Evolutionary conservation across 176 grass and related monocot species (phyloP), one percentile per base, ranked within the genome.

Genomic region (Oryza punctata): DNA sequence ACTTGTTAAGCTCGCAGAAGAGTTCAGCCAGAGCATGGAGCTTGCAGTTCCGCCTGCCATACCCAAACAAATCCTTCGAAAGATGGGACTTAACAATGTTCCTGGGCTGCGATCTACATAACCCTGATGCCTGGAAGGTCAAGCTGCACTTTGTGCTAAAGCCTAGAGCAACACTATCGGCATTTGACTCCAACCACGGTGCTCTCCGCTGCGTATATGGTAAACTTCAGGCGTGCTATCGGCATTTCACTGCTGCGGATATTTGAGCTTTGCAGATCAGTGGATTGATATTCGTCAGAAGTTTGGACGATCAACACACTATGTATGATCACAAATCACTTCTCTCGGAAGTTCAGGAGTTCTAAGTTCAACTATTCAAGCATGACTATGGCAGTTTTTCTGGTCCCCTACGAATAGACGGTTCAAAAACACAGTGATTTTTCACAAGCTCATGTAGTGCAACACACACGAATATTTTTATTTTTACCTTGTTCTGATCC

Each of bases 11-110:
- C 91, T 95, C 14, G 93, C 93, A 16, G 89, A 77, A 35, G 93
- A 98, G 77, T 98, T 98, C 88, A 95, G 96, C 77, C 82, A 93
- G 82, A 94, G 96, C 85, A 90, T 98, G 87, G 96, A 87, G 5
- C 93, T 95, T 40, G 24, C 8, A 11, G 49, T 88, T 78, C 87
- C 89, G 24, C 96, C 96, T 65, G 89, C 96, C 27, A 86, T 98
- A 79, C 89, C 85, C 10, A 90, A 82, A 73, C 85, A 70, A 33
- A 92, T 87, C 86, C 85, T 98, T 77, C 81, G 87, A 12, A 98
- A 96, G 86, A 98, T 98, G 96, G 91, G 96, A 13, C 91, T 98
- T 72, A 38, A 0, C 23, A 90, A 91, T 71, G 89, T 94, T 49
- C 91, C 91, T 38, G 91, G 91, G 12, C 76, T 98, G 24, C 78